Conservation (phyloP, 805 yeast species). For the Lachancea meyersii region DNA sequence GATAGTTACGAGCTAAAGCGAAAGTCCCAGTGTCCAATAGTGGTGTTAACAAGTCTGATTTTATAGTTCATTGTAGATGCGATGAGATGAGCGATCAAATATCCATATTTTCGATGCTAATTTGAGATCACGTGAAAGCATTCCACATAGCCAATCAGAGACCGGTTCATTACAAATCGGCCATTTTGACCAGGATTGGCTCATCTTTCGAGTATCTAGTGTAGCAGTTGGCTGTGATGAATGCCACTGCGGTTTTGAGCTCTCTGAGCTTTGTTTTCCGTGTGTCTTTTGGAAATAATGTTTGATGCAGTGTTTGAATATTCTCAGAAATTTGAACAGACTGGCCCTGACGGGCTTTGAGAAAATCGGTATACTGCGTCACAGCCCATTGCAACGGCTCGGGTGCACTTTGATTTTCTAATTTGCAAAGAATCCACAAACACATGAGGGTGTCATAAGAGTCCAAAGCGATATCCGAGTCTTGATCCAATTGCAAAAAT, state of each 20-base stretch:
- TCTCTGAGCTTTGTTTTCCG: conserved; percentile 10
- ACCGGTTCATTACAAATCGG: conserved; percentile 5
- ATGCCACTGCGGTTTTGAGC: conserved; percentile 13
- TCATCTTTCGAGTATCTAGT: conserved; percentile 22
- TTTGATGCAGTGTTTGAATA: neutral
- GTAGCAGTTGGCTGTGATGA: conserved; percentile 17
- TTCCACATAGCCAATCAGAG: conserved; percentile 6
- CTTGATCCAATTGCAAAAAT: conserved; percentile 35
- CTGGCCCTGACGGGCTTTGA: neutral
- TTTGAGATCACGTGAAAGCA: neutral
- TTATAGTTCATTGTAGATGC: neutral
- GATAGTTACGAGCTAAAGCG: no score
- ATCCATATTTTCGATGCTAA: neutral
- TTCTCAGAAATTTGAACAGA: neutral
- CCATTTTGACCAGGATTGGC: conserved; percentile 17
- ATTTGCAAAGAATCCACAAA: conserved; percentile 7
- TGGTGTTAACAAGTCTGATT: neutral
- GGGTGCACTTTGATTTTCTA: neutral
- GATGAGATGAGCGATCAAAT: conserved; percentile 8
- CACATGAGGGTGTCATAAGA: conserved; percentile 2
- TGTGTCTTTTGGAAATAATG: conserved; percentile 7
- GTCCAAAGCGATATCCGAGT: conserved; percentile 36
- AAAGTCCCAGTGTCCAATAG: neutral
- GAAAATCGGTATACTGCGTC: neutral
- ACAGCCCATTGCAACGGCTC: conserved; percentile 4